Base-by-base conservation (phyloP, 202 grass and related monocot species). In the Zoysia matrella region DNA sequence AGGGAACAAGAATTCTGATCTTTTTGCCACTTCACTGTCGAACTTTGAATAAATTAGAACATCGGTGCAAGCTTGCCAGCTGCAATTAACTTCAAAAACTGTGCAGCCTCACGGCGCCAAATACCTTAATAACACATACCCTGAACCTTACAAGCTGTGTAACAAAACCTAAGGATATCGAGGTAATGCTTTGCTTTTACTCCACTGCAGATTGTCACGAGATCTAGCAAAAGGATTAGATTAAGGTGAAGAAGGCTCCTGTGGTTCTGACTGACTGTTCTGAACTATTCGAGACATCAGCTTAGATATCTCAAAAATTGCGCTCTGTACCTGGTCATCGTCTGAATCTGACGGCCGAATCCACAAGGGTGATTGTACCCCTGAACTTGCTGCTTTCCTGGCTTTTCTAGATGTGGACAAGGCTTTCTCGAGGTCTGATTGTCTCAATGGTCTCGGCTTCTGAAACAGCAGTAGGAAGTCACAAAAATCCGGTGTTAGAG, bases 301-400 rank as follows among this genome's bases (percentile, higher is more conserved):
- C 83, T 90, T 95, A 86, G 96, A 93, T 82, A 98, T 89, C 92
- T 95, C 96, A 76, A 87, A 90, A 57, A 98, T 95, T 57, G 95
- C 89, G 52, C 86, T 93, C 49, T 89, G 90, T 71, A 98, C 90
- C 80, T 98, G 92, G 39, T 90, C 89, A 30, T 95, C 90, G 22
- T 98, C 92, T 46, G 89, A 81, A 53, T 98, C 96, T 22, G 89
- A 78, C 0, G 87, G 84, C 50, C 74, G 82, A 64, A 83, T 73
- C 92, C 90, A 93, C 57, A 88, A 79, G 56, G 90, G 86, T 65
- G 90, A 86, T 56, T 87, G 88, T 8, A 82, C 22, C 8, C 75
- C 86, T 0, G 75, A 74, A 15, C 73, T 88, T 47, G 85, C 72
- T 14, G 76, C 22, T 57, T 67, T 93, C 61, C 90, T 95, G 2